Conservation (phyloP, 805 yeast species). For the Saccharomycopsis vini region DNA sequence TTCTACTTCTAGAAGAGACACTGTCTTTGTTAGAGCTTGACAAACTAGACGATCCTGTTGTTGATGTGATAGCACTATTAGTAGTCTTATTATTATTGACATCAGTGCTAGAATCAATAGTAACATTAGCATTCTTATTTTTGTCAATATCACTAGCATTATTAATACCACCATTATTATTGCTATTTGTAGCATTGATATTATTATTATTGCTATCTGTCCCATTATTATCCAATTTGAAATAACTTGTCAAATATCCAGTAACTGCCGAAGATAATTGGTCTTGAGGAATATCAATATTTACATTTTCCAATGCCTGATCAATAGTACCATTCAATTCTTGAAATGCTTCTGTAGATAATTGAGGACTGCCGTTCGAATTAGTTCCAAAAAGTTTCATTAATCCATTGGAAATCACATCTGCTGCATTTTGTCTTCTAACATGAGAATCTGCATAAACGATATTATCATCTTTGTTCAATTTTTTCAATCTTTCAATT, state of each 20-base stretch:
- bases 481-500: slow-evolving; percentile 34
- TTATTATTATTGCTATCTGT: neutral
- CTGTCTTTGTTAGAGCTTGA: too few relatives aligned
- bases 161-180: too few relatives aligned
- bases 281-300: slow-evolving; percentile 23
- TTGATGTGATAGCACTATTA: too few relatives aligned
- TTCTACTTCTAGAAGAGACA: too few relatives aligned
- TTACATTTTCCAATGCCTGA: slow-evolving; percentile 1
- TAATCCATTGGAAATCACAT: slow-evolving; percentile 3
- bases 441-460: neutral
- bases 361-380: neutral
- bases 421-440: slow-evolving; percentile 1
- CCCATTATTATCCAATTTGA: neutral
- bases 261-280: slow-evolving; percentile 24
- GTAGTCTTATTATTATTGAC: too few relatives aligned
- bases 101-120: too few relatives aligned
- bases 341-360: neutral
- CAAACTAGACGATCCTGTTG: too few relatives aligned
- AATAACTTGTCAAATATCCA: slow-evolving; percentile 7
- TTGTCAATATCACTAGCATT: slow-evolving; percentile 1
- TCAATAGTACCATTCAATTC: slow-evolving; percentile 20
- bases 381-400: neutral
- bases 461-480: slow-evolving; percentile 11
- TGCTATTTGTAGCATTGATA: neutral
- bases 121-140: neutral